Percentiles rank a stretch among this genome's conserved stretches.
These are phyloP conservation scores for Dianthus caryophyllus DNA, from an alignment of 148 eudicot genomes.

Conservation along the genomic window DNA sequence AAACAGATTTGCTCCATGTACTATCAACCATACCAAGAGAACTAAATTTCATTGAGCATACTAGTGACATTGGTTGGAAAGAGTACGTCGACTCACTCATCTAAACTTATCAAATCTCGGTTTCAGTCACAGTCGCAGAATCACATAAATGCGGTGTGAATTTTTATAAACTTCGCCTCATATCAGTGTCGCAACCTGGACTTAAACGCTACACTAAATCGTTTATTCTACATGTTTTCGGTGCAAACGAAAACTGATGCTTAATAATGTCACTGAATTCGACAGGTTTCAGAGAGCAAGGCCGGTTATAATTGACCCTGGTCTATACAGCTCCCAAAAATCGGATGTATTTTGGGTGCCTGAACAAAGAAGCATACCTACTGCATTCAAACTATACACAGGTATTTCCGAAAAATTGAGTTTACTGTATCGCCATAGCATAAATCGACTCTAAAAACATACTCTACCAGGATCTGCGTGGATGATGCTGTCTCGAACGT, in stretches of 20 bases:
- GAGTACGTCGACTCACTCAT: constrained; percentile 60
- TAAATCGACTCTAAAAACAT: not conserved
- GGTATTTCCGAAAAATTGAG: constrained; percentile 23
- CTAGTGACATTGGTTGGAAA: constrained; percentile 78
- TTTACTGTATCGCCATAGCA: not conserved
- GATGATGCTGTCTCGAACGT: constrained; percentile 78
- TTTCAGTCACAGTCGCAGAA: too few species aligned
- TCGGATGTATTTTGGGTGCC: constrained; percentile 60
- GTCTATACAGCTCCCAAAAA: constrained; percentile 45
- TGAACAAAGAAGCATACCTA: constrained; percentile 49
- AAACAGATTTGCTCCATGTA: constrained; percentile 62
- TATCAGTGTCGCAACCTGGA: too few species aligned
- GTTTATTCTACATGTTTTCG: constrained; percentile 1
- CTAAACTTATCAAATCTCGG: not conserved
- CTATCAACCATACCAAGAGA: constrained; percentile 56
- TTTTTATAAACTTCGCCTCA: too few species aligned
- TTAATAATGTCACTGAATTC: constrained; percentile 6
- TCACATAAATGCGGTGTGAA: too few species aligned
- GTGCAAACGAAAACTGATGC: not conserved
- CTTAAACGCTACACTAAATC: too few species aligned
- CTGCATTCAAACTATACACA: constrained; percentile 71
- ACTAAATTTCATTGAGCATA: constrained; percentile 66
- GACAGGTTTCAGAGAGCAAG: constrained; percentile 56
- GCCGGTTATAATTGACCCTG: constrained; percentile 66
- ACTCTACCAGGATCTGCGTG: constrained; percentile 64